Base-by-base conservation (phyloP, 1,284 basidiomycete genomes). In the Boletus semigastroideus region DNA sequence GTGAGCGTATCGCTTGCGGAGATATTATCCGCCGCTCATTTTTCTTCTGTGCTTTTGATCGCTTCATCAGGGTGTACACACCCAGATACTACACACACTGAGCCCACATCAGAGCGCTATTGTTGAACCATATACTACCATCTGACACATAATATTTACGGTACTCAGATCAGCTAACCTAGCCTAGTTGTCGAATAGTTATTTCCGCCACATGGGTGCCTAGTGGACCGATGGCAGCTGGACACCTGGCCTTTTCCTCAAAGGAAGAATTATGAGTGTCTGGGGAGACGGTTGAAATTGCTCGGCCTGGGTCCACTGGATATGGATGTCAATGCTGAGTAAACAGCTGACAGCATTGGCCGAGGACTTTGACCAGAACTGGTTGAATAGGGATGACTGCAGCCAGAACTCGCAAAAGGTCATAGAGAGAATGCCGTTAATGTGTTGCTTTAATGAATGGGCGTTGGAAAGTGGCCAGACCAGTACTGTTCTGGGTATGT, bases 21-120 rank as follows among this genome's bases (percentile, higher is more conserved):
- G 47, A 13, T 8, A 25, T 5, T 5, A 25, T 25, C 25, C 7
- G 7, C 25, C 5, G 7, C 34, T 38, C 39, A 42, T 33, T 6
- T 30, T 48, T 31, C 48, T 48, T 47, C 44, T 50, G 39, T 59
- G 43, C 53, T 58, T 39, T 47, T 55, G 41, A 41, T 36, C 25
- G 31, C 45, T 25, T 37, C 53, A n/a, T 39, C 39, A 31, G 43
- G 30, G 42, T 51, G 39, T 43, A 31, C 19, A 50, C 27, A 34
- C 49, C 33, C 42, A 39, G 33, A 45, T 34, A 52, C 7, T 36
- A 34, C 44, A 48, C 43, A 37, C 25, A 20, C 33, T 46, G 33
- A 17, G 28, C n/a, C 41, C 46, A 30, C 30, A 16, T 53, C 40
- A 27, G 34, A 49, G 17, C 28, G 31, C 39, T 47, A 40, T 50